Conservation (phyloP, 805 yeast species). For the Wickerhamiella sorbophila region DNA sequence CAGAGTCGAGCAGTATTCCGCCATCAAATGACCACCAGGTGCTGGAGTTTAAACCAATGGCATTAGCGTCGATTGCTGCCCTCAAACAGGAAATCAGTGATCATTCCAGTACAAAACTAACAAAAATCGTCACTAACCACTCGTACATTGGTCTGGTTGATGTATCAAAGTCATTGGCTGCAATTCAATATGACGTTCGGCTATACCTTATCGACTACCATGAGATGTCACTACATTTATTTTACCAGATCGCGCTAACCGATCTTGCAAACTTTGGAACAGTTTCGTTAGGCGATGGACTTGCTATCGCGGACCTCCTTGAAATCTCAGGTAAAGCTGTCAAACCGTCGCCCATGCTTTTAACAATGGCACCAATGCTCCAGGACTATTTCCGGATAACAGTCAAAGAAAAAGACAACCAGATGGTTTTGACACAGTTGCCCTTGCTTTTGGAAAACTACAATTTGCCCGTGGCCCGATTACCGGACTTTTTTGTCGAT, state of each 20-base stretch:
- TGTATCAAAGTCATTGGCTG: conserved; percentile 47
- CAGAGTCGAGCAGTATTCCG: neutral
- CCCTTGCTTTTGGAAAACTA: conserved; percentile 61
- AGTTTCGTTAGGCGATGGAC: conserved; percentile 28
- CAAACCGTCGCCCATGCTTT: conserved; percentile 18
- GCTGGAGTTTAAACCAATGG: neutral
- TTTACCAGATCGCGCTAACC: conserved; percentile 65
- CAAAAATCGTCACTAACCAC: conserved; percentile 53
- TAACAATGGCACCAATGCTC: conserved; percentile 60
- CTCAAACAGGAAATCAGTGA: conserved; percentile 39
- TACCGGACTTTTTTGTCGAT: conserved; percentile 52
- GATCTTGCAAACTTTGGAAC: conserved; percentile 75
- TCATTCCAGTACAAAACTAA: conserved; percentile 37
- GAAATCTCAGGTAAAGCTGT: conserved; percentile 13
- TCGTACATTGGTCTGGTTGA: conserved; percentile 78
- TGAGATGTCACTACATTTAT: conserved; percentile 48
- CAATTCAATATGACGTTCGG: conserved; percentile 74
- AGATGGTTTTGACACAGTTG: conserved; percentile 31
- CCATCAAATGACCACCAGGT: conserved; percentile 11
- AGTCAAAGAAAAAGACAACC: conserved; percentile 24
- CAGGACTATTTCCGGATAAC: conserved; percentile 58
- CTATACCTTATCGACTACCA: conserved; percentile 72
- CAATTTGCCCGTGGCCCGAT: conserved; percentile 44
- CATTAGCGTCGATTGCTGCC: conserved; percentile 30
- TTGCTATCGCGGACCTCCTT: conserved; percentile 29